Conservation (phyloP, 495 filamentous ascomycete species). For the Xylaria curta region DNA sequence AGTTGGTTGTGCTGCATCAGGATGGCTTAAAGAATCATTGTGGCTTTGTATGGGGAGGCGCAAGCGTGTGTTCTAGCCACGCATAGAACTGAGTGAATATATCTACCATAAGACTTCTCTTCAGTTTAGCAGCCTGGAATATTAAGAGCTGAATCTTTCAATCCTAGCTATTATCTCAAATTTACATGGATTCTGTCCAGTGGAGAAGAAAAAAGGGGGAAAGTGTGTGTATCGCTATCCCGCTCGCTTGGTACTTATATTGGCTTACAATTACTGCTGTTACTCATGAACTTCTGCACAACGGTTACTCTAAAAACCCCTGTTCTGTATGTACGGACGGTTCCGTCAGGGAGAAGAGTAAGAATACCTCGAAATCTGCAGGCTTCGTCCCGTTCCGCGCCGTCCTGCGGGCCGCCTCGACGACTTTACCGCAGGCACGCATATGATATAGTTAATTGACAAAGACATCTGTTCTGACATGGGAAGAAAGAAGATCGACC, state of each 20-base stretch:
- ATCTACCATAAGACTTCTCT: background rate
- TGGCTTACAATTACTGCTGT: background rate
- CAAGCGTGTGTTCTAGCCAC: conserved; percentile 16
- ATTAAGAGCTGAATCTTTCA: background rate
- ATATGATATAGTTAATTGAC: no score
- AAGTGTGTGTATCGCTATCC: background rate
- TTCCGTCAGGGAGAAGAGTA: background rate
- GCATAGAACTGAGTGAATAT: conserved; percentile 18
- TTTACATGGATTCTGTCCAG: background rate
- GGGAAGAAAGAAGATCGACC: no score
- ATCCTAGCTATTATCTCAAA: background rate
- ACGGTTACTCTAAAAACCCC: background rate
- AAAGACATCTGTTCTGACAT: no score
- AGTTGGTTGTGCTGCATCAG: conserved; percentile 2
- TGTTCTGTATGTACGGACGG: background rate
- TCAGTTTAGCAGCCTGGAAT: background rate
- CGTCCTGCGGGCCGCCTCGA: background rate
- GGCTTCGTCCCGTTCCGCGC: background rate
- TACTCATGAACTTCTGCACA: background rate
- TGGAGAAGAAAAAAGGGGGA: background rate
- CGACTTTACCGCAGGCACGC: background rate
- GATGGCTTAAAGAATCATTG: background rate
- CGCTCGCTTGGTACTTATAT: background rate
- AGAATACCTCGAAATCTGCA: background rate
- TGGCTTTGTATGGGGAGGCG: background rate